Evolutionary conservation across 805 yeast genomes (phyloP), one percentile per base, ranked within the genome.

Genomic region (Kluyveromyces dobzhanskii): DNA sequence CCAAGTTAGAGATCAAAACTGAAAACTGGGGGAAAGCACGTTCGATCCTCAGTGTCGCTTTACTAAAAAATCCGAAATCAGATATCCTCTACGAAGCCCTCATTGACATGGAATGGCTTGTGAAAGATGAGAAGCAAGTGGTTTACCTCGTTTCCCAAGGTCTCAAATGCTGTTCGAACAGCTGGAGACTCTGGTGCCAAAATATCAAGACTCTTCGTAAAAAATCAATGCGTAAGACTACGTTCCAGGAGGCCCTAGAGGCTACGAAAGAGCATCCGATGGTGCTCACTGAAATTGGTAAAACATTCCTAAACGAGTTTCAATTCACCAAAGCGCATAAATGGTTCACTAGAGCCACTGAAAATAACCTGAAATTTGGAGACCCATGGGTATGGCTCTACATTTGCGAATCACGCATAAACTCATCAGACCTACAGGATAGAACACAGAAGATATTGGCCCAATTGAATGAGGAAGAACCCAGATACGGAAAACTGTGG

Each of bases 361-460:
- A 61, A n/a, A 64, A 67, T 2, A 76, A 78, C 40, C 56, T 64
- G 1, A 64, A 60, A n/a, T 73, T 66, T 52, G 97, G 95, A 3
- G 97, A 88, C 58, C 59, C 70, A 3, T 86, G 94, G 82, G 73
- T 76, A 1, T 80, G 86, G 80, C 51, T 67, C 35, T 75, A 73
- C 48, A 65, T 67, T 19, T 75, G 71, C 44, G 41, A 66, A 32
- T 37, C 47, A 16, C 70, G 67, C 44, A 62, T 61, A 35, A 30
- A 30, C 8, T 47, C 57, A 4, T 53, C 32, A 10, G 44, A 19
- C 23, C 37, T 39, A 3, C 41, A 50, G 4, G 61, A 55, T 2
- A 77, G 71, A 11, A 32, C 59, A n/a, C 49, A 54, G 3, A 44
- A 48, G 4, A 51, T 78, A 28, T 44, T 69, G 17, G 42, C 48